Base-by-base conservation (phyloP, 148 eudicot genomes). In the Rhododendron molle region DNA sequence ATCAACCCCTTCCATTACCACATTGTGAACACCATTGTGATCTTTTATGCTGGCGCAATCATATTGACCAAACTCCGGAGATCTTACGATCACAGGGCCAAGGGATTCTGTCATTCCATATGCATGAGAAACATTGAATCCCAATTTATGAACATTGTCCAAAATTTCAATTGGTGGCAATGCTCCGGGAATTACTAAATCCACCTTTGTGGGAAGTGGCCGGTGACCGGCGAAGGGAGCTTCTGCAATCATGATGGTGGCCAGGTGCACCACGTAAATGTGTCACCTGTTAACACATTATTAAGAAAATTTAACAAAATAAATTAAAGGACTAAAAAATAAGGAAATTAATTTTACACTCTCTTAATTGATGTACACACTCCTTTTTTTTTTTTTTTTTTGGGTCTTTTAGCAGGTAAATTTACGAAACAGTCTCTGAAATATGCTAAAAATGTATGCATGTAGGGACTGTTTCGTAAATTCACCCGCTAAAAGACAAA, bases 211-310 rank as follows among this genome's bases (percentile, higher is more conserved):
- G 5, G 87, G 82, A 50, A 87, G 85, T 14, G 43, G 62, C 58
- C 20, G 86, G 69, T 82, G 87, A 80, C 81, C 80, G 13, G 32
- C 18, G 4, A 30, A 38, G 2, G 88, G 77, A 9, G 92, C 85
- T 21, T 91, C 88, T n/a, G 91, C 78, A 23, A 94, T 89, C 84
- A 85, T 90, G 28, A 94, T 89, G 7, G 91, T 80, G n/a, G n/a
- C n/a, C n/a, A n/a, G 97, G 97, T 15, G 93, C 89, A 11, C 97
- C 95, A 32, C 94, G 88, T 69, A 93, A 38, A 78, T 93, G 93
- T 2, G 94, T 93, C 8, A 30, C 76, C 76, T 71, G 76, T 71
- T 69, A n/a, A 65, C 14, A 26, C 4, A n/a, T 10, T 2, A 65
- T 65, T 65, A 67, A 11, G 72, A 65, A 67, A 62, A 62, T 62